Evolutionary conservation across 257 asterid species (phyloP).

Genomic region (Solanum microdontum): DNA sequence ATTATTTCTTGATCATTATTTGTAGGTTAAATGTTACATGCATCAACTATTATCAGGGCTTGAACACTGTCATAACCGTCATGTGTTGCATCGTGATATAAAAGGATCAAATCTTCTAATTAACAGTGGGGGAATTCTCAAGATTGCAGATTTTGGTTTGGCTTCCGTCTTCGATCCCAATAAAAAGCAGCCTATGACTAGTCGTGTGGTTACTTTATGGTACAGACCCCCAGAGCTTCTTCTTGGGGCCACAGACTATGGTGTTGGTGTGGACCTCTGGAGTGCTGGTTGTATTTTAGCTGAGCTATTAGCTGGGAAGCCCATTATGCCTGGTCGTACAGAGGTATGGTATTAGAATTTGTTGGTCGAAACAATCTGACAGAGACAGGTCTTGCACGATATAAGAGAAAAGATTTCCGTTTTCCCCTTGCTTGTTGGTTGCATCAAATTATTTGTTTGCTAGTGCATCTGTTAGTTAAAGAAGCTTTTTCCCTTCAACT

Average conservation of each 20-base stretch:
- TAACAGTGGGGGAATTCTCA: slow-evolving; percentile 59
- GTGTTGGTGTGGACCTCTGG: slow-evolving; percentile 91
- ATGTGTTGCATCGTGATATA: slow-evolving; percentile 76
- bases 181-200: slow-evolving; percentile 74
- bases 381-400: background rate
- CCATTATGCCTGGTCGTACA: slow-evolving; percentile 88
- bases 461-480: background rate
- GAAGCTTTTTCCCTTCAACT: background rate
- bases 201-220: slow-evolving; percentile 89
- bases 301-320: slow-evolving; percentile 78
- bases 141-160: slow-evolving; percentile 84
- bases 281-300: slow-evolving; percentile 90
- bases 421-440: background rate
- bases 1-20: slow-evolving; percentile 8
- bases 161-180: slow-evolving; percentile 73
- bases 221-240: slow-evolving; percentile 90
- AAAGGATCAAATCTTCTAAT: slow-evolving; percentile 87
- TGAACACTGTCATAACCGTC: slow-evolving; percentile 74
- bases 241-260: slow-evolving; percentile 79
- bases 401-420: background rate
- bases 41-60: slow-evolving; percentile 75
- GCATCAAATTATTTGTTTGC: background rate
- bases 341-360: slow-evolving; percentile 36
- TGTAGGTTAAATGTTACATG: slow-evolving; percentile 79
- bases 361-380: background rate